Conservation (phyloP, 2,329 filamentous ascomycete genomes). For the Aspergillus awamori region DNA sequence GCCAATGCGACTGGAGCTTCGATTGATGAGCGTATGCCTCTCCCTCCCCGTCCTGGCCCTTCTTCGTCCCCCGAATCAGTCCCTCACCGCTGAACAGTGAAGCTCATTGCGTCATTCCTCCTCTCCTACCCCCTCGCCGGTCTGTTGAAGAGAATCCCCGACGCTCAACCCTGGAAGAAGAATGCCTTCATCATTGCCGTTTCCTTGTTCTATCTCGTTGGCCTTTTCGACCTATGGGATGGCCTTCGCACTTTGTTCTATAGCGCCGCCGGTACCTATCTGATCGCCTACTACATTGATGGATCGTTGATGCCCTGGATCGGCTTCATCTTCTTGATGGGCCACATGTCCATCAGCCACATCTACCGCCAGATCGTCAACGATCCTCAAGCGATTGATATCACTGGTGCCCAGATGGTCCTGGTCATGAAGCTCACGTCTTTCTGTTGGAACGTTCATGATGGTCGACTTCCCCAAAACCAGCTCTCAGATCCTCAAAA, state of each 20-base stretch:
- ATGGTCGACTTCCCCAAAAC: conserved; percentile 76
- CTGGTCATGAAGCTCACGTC: conserved; percentile 95
- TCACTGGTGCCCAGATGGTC: conserved; percentile 96
- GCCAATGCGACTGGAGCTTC: conserved; percentile 63
- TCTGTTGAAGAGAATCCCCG: conserved; percentile 85
- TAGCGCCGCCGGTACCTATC: conserved; percentile 77
- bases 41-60: conserved; percentile 1
- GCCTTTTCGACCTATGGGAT: conserved; percentile 88
- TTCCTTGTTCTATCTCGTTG: conserved; percentile 87
- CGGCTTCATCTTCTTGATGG: conserved; percentile 91
- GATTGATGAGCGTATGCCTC: conserved; percentile 61
- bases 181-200: conserved; percentile 82
- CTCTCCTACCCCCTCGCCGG: conserved; percentile 90
- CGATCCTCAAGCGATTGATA: conserved; percentile 71
- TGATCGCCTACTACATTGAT: conserved; percentile 78
- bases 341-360: conserved; percentile 90
- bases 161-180: conserved; percentile 79
- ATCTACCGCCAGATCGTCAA: conserved; percentile 75
- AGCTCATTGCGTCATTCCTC: conserved; percentile 87
- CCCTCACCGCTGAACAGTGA: conserved; percentile 62
- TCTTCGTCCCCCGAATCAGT: background rate
- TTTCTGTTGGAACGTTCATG: conserved; percentile 97
- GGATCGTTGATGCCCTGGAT: conserved; percentile 98
- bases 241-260: conserved; percentile 79
- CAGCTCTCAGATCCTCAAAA: conserved; percentile 87